Conservation (phyloP, 2,329 filamentous ascomycete genomes). For the Penicillium sp. region DNA sequence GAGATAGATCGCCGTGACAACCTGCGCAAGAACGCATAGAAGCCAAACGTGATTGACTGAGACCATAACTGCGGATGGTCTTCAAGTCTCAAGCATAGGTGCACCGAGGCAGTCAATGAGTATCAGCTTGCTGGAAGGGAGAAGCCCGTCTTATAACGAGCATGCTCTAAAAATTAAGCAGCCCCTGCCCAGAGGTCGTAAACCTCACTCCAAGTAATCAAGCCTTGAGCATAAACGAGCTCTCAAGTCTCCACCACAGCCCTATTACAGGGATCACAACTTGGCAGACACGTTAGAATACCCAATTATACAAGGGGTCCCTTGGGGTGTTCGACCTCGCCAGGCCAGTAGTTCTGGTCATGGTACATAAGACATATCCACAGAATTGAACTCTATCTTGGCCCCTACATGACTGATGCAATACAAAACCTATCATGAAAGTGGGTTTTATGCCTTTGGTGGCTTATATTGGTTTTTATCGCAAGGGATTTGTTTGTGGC, state of each 20-base stretch:
- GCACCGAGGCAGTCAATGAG: neutral
- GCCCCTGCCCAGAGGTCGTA: neutral
- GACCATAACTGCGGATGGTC: neutral
- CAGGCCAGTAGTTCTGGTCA: neutral
- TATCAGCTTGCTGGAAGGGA: neutral
- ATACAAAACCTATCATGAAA: neutral
- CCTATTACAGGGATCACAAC: neutral
- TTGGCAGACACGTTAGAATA: neutral
- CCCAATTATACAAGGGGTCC: neutral
- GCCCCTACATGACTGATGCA: neutral
- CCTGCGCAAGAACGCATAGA: neutral
- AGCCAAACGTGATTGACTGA: neutral
- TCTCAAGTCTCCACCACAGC: neutral
- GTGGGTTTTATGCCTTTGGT: too few relatives aligned
- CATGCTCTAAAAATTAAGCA: neutral
- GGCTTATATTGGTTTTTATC: neutral
- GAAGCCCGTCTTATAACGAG: neutral
- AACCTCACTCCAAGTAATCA: neutral
- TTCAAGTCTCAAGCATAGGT: neutral
- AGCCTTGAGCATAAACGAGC: neutral
- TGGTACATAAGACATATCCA: neutral
- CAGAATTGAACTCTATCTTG: neutral
- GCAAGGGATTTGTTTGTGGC: constrained; percentile 1
- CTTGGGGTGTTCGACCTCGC: neutral
- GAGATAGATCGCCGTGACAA: neutral